These are phyloP conservation scores for Backusella mclennaniae DNA, from an alignment of 192 early-diverging fungal species.

Conservation along the genomic window DNA sequence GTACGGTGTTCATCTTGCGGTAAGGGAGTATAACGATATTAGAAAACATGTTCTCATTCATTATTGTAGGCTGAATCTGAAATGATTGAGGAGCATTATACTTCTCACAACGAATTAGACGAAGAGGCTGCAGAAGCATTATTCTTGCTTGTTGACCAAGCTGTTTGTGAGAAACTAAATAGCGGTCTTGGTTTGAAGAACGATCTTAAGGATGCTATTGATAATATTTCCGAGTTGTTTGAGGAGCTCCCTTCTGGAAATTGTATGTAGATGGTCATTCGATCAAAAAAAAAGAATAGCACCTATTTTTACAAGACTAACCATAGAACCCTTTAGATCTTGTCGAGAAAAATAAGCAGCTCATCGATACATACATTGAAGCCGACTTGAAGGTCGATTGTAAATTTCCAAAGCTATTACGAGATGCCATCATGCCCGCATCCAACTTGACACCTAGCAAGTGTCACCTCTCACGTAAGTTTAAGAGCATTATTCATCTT, in stretches of 20 bases:
- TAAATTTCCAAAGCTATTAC: background rate
- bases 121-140: slow-evolving; percentile 50
- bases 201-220: slow-evolving; percentile 62
- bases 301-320: background rate
- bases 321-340: background rate
- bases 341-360: background rate
- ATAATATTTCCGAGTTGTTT: slow-evolving; percentile 51
- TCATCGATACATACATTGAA: slow-evolving; percentile 2
- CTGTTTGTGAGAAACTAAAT: slow-evolving; percentile 39
- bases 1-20: slow-evolving; percentile 56
- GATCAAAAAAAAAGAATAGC: background rate
- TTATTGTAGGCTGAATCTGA: slow-evolving; percentile 44
- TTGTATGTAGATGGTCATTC: slow-evolving; percentile 26
- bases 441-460: background rate
- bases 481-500: background rate
- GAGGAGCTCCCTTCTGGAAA: slow-evolving; percentile 51
- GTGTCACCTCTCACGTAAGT: slow-evolving; percentile 12
- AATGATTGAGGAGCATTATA: slow-evolving; percentile 52
- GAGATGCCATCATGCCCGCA: background rate
- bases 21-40: slow-evolving; percentile 27
- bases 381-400: background rate
- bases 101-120: slow-evolving; percentile 47
- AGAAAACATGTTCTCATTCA: background rate
- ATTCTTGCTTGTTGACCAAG: slow-evolving; percentile 48
- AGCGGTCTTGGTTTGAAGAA: slow-evolving; percentile 42